phyloP scores from a whole-genome alignment of 176 grass and related monocot species.

The Oryza nivara region DNA sequence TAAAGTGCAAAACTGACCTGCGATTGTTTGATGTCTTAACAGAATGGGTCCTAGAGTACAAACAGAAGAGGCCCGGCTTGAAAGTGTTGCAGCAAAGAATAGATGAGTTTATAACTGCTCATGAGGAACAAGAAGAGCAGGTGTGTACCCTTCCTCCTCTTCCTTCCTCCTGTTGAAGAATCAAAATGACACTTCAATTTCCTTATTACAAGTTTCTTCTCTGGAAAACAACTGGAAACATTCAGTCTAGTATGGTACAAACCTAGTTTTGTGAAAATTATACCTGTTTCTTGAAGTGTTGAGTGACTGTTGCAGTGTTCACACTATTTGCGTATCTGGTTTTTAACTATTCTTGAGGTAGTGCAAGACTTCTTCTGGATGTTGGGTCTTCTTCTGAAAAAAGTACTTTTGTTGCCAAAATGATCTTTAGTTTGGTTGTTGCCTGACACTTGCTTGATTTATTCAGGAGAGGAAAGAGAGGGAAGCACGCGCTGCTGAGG shows the following conservation, averaged over 20 bases:
- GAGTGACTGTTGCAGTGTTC: not conserved
- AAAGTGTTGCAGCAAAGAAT: conserved; percentile 80
- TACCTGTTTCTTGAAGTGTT: conserved; percentile 7
- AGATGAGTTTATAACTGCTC: conserved; percentile 84
- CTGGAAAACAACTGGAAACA: not conserved
- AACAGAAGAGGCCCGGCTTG: conserved; percentile 66
- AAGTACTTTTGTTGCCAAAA: not conserved
- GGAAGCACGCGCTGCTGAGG: conserved; percentile 70
- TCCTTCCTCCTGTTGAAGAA: conserved; percentile 5
- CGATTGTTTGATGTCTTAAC: conserved; percentile 21
- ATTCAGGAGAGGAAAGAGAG: conserved; percentile 88
- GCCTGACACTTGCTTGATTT: conserved; percentile 31
- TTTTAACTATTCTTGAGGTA: conserved; percentile 22
- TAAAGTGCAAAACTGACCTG: conserved; percentile 32
- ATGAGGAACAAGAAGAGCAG: conserved; percentile 83
- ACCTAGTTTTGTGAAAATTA: not conserved
- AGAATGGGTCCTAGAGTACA: conserved; percentile 93
- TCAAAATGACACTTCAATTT: not conserved
- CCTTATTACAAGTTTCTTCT: conserved; percentile 24
- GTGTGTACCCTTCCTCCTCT: conserved; percentile 32
- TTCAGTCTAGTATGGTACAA: not conserved
- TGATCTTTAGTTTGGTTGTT: not conserved
- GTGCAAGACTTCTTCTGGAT: not conserved
- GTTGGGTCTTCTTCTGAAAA: not conserved
- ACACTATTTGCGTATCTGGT: not conserved